phyloP scores from a whole-genome alignment of 768 basidiomycete genomes.

The Pholiota molesta region DNA sequence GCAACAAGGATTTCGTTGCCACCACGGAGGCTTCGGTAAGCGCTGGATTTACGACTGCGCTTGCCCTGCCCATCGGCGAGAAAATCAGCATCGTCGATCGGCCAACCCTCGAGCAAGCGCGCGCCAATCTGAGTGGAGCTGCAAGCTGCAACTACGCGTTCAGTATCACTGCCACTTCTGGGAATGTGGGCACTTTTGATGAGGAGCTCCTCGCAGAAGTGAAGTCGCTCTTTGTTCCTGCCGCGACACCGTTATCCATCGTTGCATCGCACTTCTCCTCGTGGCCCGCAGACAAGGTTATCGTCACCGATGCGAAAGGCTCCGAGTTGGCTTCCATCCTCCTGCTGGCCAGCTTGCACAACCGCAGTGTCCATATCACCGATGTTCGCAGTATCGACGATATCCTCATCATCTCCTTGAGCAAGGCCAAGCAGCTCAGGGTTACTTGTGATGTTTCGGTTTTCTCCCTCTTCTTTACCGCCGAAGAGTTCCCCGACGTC shows the following conservation, averaged over 20 bases:
- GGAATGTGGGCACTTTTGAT: conserved; percentile 63
- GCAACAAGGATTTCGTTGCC: conserved; percentile 61
- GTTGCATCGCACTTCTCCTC: conserved; percentile 87
- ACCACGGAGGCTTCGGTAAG: conserved; percentile 83
- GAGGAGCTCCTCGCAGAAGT: conserved; percentile 81
- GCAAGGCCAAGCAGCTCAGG: conserved; percentile 91
- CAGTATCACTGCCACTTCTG: conserved; percentile 71
- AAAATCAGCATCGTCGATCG: conserved; percentile 68
- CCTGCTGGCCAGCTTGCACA: conserved; percentile 91
- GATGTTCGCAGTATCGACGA: conserved; percentile 89
- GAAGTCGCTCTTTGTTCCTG: conserved; percentile 87
- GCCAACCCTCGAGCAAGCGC: conserved; percentile 67
- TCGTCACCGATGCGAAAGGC: conserved; percentile 91
- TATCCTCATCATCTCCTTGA: conserved; percentile 85
- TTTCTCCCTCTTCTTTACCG: conserved; percentile 87
- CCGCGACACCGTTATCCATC: conserved; percentile 63
- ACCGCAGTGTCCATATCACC: conserved; percentile 86
- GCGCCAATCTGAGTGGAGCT: conserved; percentile 58
- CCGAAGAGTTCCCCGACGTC: conserved; percentile 69
- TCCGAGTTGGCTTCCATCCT: conserved; percentile 93
- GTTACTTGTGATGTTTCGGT: conserved; percentile 97
- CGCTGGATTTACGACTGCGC: conserved; percentile 86
- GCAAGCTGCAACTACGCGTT: conserved; percentile 91
- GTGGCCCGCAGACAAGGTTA: conserved; percentile 92
- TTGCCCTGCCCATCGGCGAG: conserved; percentile 76